A percentile compares a stretch with the other conserved stretches of the same genome.
Conservation (phyloP, 2,329 filamentous ascomycete species). For the Ophiostoma montium region DNA sequence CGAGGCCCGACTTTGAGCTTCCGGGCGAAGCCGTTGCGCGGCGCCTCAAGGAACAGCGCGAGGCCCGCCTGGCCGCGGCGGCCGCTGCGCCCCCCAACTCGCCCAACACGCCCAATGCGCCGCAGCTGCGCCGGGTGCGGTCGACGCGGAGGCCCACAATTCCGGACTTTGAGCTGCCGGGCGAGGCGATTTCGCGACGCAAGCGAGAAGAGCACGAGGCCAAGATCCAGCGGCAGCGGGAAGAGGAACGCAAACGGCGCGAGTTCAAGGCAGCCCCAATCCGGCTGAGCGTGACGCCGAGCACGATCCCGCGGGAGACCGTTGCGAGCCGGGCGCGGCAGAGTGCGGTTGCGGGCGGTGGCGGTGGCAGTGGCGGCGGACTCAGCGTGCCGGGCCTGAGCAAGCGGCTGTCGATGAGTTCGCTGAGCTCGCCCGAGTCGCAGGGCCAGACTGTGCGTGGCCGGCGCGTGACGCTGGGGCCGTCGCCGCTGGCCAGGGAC, state of each 20-base stretch:
- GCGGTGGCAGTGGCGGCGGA: background rate
- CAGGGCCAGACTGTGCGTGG: constrained; percentile 13
- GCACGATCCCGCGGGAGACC: constrained; percentile 39
- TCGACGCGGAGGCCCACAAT: constrained; percentile 37
- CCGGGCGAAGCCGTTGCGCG: constrained; percentile 47
- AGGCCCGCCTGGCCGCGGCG: constrained; percentile 31
- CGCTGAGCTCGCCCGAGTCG: no score
- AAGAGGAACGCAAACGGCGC: constrained; percentile 44
- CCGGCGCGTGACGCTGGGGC: constrained; percentile 17
- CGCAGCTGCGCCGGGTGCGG: constrained; percentile 26
- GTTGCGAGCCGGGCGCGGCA: constrained; percentile 42
- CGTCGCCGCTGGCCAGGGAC: constrained; percentile 18
- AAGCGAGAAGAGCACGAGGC: constrained; percentile 43
- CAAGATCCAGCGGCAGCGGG: constrained; percentile 40
- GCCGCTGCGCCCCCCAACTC: constrained; percentile 10
- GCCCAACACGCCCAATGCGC: constrained; percentile 11
- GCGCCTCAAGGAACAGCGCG: constrained; percentile 42
- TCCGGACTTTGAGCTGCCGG: constrained; percentile 47
- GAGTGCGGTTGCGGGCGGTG: constrained; percentile 20
- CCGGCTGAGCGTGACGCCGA: constrained; percentile 28
- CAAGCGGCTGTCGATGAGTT: constrained; percentile 18
- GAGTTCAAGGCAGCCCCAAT: constrained; percentile 51
- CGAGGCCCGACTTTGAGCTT: constrained; percentile 44
- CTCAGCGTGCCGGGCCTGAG: constrained; percentile 9
- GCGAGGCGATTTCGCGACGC: constrained; percentile 42